Evolutionary conservation across 2,329 filamentous ascomycete species (phyloP).

Genomic region (Didymella glomerata): DNA sequence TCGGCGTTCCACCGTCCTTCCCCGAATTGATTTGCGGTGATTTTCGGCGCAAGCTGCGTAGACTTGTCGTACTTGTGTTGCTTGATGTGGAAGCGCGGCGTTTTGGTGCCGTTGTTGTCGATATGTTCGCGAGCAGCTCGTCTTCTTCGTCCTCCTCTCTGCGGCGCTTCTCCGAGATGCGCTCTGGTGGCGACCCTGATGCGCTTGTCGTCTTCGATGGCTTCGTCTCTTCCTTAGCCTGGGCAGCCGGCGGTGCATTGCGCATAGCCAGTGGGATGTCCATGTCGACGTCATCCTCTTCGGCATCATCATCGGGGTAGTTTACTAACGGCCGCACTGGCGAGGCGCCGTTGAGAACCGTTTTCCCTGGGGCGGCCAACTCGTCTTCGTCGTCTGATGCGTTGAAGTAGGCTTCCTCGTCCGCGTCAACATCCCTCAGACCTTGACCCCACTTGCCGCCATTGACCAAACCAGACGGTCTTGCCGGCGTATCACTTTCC

Average conservation of each 20-base stretch:
- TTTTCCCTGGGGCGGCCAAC: constrained; percentile 44
- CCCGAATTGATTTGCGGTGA: constrained; percentile 53
- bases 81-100: constrained; percentile 53
- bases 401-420: constrained; percentile 95
- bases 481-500: constrained; percentile 60
- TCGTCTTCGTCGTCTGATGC: constrained; percentile 84
- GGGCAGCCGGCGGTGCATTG: constrained; percentile 32
- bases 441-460: constrained; percentile 70
- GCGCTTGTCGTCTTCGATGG: constrained; percentile 34
- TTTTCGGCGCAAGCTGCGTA: constrained; percentile 54
- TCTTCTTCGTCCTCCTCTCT: constrained; percentile 95
- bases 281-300: constrained; percentile 65
- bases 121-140: constrained; percentile 79
- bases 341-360: constrained; percentile 68
- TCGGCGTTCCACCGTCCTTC: constrained; percentile 53
- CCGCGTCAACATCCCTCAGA: constrained; percentile 82
- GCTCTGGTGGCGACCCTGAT: constrained; percentile 65
- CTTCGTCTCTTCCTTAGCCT: constrained; percentile 37
- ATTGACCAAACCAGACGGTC: constrained; percentile 59
- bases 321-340: constrained; percentile 78
- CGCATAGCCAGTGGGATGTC: constrained; percentile 48
- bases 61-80: constrained; percentile 44
- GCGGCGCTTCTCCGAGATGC: constrained; percentile 85
- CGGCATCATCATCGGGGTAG: constrained; percentile 88
- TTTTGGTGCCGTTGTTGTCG: constrained; percentile 57